phyloP scores from a whole-genome alignment of 768 basidiomycete species.

The Coprinopsis sp. region DNA sequence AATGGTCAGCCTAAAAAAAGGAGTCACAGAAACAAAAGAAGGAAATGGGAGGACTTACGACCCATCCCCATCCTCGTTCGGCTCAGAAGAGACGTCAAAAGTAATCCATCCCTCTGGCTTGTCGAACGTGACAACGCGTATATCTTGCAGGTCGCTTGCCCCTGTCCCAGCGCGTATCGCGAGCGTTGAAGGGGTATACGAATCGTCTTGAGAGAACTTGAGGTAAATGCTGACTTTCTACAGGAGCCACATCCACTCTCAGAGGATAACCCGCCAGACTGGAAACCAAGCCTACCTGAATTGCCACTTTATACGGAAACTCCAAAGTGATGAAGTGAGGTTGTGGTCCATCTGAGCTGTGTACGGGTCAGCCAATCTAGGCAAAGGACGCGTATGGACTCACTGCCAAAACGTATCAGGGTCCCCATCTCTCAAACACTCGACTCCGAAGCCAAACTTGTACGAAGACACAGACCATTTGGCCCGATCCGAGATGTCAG shows the following conservation, averaged over 20 bases:
- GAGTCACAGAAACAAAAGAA: neutral
- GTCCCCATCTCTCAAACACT: slow-evolving; percentile 84
- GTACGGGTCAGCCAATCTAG: neutral
- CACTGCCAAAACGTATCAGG: slow-evolving; percentile 98
- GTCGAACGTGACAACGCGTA: slow-evolving; percentile 76
- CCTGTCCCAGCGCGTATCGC: slow-evolving; percentile 91
- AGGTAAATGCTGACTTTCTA: slow-evolving; percentile 87
- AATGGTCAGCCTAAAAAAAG: neutral
- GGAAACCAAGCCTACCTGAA: slow-evolving; percentile 55
- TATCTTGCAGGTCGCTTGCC: slow-evolving; percentile 87
- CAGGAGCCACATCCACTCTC: neutral
- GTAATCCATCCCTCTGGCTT: slow-evolving; percentile 95
- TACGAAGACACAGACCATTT: slow-evolving; percentile 96
- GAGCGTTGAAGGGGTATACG: slow-evolving; percentile 92
- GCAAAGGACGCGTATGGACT: slow-evolving; percentile 28
- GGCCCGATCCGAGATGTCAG: slow-evolving; percentile 82
- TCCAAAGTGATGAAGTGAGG: slow-evolving; percentile 95
- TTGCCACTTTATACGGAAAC: slow-evolving; percentile 84
- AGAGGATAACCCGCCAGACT: neutral
- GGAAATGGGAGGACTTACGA: slow-evolving; percentile 46
- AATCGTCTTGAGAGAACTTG: slow-evolving; percentile 83
- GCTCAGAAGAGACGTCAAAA: slow-evolving; percentile 77
- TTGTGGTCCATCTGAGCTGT: slow-evolving; percentile 89
- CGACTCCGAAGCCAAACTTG: slow-evolving; percentile 95
- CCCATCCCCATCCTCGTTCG: slow-evolving; percentile 73